These are phyloP conservation scores for Candida alai DNA, from an alignment of 805 yeast genomes.

Conservation along the genomic window DNA sequence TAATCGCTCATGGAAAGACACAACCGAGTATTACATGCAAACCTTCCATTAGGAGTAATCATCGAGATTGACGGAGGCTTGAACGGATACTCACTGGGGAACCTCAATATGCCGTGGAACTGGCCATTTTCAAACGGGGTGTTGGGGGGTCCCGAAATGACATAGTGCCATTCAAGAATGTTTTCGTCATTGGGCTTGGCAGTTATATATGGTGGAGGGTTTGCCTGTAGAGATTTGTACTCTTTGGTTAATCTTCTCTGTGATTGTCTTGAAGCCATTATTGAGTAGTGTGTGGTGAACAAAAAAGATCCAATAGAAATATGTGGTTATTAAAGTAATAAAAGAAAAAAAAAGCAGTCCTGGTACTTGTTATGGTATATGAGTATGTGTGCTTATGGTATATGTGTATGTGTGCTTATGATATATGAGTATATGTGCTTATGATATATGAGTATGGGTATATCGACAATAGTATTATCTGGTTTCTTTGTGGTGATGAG, in stretches of 20 bases:
- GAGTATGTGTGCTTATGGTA: no score
- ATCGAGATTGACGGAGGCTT: slow-evolving; percentile 88
- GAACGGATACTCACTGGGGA: slow-evolving; percentile 85
- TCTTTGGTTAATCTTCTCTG: slow-evolving; percentile 65
- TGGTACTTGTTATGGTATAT: no score
- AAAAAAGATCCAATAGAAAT: background rate
- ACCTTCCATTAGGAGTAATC: slow-evolving; percentile 88
- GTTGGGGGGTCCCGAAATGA: slow-evolving; percentile 87
- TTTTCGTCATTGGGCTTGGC: slow-evolving; percentile 88
- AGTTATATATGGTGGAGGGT: slow-evolving; percentile 78
- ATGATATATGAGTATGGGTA: no score
- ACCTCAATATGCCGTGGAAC: slow-evolving; percentile 81
- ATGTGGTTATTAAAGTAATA: no score
- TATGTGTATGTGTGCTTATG: no score
- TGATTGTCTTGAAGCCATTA: slow-evolving; percentile 39
- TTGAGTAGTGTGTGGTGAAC: background rate
- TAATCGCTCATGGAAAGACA: slow-evolving; percentile 93
- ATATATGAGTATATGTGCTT: no score
- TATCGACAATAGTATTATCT: no score
- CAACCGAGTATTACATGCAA: slow-evolving; percentile 72
- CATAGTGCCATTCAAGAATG: slow-evolving; percentile 90
- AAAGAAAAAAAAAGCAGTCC: no score
- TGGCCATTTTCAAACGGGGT: slow-evolving; percentile 86
- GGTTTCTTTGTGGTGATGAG: no score
- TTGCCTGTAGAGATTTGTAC: slow-evolving; percentile 69